Percentiles rank a stretch among this genome's conserved stretches.
These are phyloP conservation scores for Blastobotrys mokoenaii DNA, from an alignment of 805 yeast species.

Conservation along the genomic window DNA sequence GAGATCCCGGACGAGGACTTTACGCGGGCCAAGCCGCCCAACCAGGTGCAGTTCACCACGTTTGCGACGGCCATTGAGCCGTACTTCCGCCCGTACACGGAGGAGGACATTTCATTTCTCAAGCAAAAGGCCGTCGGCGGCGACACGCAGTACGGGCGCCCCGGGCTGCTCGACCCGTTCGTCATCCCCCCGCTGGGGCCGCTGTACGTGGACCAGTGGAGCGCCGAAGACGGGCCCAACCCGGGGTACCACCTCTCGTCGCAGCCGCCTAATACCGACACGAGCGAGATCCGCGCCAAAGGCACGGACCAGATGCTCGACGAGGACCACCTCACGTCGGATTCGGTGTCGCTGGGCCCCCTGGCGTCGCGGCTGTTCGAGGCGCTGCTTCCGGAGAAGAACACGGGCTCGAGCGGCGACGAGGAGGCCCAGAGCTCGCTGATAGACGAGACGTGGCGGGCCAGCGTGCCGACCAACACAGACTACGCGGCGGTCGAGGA, in stretches of 20 bases:
- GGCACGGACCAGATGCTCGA: constrained; percentile 49
- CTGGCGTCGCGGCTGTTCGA: constrained; percentile 73
- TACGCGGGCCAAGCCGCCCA: constrained; percentile 72
- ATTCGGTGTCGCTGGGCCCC: constrained; percentile 83
- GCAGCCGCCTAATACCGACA: constrained; percentile 10
- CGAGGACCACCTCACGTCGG: constrained; percentile 61
- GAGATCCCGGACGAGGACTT: constrained; percentile 80
- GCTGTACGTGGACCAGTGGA: constrained; percentile 76
- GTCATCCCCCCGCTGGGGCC: constrained; percentile 82
- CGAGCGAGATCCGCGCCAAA: constrained; percentile 22
- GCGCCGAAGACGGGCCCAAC: constrained; percentile 64
- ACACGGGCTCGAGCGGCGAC: constrained; percentile 21
- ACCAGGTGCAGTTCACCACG: constrained; percentile 87
- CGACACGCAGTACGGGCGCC: constrained; percentile 25
- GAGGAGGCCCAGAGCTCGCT: constrained; percentile 18
- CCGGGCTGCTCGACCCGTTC: constrained; percentile 44
- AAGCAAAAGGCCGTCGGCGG: constrained; percentile 45
- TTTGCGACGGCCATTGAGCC: constrained; percentile 81
- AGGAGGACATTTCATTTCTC: constrained; percentile 73
- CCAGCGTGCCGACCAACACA: constrained; percentile 26
- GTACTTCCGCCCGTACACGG: constrained; percentile 65
- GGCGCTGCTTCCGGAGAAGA: constrained; percentile 48
- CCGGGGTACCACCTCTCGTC: constrained; percentile 29
- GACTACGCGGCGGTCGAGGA: constrained; percentile 83
- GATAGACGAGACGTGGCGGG: constrained; percentile 36